Conservation (phyloP, 805 yeast species). For the Candida chilensis region DNA sequence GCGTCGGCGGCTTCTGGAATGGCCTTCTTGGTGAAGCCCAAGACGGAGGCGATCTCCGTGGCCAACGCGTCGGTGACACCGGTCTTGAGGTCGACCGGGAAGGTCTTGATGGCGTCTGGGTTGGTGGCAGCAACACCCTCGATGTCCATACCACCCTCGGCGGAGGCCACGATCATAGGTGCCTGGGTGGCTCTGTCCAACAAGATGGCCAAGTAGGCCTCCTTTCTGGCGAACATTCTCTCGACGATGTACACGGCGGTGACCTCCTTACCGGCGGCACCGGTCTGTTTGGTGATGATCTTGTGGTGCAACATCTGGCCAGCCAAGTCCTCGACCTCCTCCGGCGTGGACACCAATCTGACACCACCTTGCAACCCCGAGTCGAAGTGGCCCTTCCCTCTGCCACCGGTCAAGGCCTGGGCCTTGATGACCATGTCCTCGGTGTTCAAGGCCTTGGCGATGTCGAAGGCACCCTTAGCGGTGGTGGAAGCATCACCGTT, state of each 20-base stretch:
- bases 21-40: constrained; percentile 77
- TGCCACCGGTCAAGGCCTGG: constrained; percentile 98
- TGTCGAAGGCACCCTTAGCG: constrained; percentile 77
- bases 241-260: constrained; percentile 94
- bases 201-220: constrained; percentile 90
- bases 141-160: constrained; percentile 99
- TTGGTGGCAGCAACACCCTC: constrained; percentile 93
- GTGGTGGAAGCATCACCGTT: constrained; percentile 86
- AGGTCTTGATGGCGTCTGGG: constrained; percentile 89
- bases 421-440: constrained; percentile 93
- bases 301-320: constrained; percentile 86
- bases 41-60: constrained; percentile 60
- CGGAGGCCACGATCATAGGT: constrained; percentile 90
- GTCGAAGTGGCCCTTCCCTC: constrained; percentile 98
- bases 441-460: constrained; percentile 68
- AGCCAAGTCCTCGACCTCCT: constrained; percentile 82
- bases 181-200: constrained; percentile 89
- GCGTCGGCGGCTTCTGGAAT: constrained; percentile 81
- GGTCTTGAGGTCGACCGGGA: constrained; percentile 62
- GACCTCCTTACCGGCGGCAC: constrained; percentile 94
- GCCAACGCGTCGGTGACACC: constrained; percentile 82
- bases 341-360: constrained; percentile 74
- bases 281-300: constrained; percentile 96
- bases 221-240: constrained; percentile 88
- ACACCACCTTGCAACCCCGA: constrained; percentile 96